A percentile compares a stretch with the other conserved stretches of the same genome.
These are phyloP conservation scores for Paramecium sexaurelia DNA, from an alignment of 73 alveolate genomes.

Conservation along the genomic window DNA sequence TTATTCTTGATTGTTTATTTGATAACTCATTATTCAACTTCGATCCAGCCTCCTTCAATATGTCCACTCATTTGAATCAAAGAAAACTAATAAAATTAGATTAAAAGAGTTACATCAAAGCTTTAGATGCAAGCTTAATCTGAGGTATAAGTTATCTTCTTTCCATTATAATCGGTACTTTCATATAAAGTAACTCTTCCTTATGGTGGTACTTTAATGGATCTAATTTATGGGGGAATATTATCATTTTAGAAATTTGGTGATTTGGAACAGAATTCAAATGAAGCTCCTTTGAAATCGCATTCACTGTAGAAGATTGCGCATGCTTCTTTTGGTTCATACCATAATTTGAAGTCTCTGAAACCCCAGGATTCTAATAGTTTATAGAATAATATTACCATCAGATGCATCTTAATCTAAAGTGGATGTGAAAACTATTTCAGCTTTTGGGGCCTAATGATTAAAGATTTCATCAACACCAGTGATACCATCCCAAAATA, in stretches of 20 bases:
- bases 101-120: constrained; percentile 2
- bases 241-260: constrained; percentile 29
- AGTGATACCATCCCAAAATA: neutral
- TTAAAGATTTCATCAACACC: constrained; percentile 25
- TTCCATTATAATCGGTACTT: constrained; percentile 18
- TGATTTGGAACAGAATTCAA: constrained; percentile 39
- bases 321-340: constrained; percentile 48
- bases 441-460: neutral
- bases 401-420: constrained; percentile 34
- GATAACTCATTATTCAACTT: neutral
- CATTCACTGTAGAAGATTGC: constrained; percentile 26
- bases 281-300: constrained; percentile 25
- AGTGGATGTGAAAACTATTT: constrained; percentile 22
- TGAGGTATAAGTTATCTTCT: neutral
- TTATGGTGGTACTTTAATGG: constrained; percentile 43
- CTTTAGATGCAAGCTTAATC: neutral
- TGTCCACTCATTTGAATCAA: neutral
- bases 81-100: neutral
- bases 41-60: neutral
- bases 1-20: no score
- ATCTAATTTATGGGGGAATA: constrained; percentile 14
- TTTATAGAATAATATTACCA: neutral
- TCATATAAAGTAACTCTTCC: constrained; percentile 15
- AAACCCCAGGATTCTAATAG: constrained; percentile 57
- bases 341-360: constrained; percentile 54